Base-by-base conservation (phyloP, 306 rosid species). In the Senna siamea region DNA sequence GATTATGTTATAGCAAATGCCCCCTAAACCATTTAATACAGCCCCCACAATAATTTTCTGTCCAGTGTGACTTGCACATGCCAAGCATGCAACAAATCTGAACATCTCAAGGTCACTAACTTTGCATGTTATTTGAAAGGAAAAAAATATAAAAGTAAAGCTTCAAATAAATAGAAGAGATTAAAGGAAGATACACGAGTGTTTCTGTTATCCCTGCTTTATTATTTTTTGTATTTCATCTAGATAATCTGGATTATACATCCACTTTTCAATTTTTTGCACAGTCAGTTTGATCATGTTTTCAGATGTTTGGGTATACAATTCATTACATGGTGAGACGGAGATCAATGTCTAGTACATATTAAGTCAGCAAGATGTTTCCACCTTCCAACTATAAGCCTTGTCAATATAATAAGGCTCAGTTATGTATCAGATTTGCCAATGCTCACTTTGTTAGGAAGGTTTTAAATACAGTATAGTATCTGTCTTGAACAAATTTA, bases 81-180 rank as follows among this genome's bases (percentile, higher is more conserved):
- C 30, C 69, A 7, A 32, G 43, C 51, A 73, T 66, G 61, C 15
- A 41, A 70, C 44, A 13, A 20, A 69, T 23, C 80, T 34, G 73
- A 70, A 55, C 22, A 69, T 44, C 80, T 26, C 23, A 44, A 58
- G 12, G 28, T 20, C 17, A 64, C 50, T 13, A 35, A 22, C 30
- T 69, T 55, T 55, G 77, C 14, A 56, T 69, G 38, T 58, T 46
- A 34, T 47, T 35, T 61, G 13, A 14, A 35, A 48, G 40, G 17
- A 7, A 17, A 66, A n/a, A 22, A 32, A 53, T 38, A 57, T 20
- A 70, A 17, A 55, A 34, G 69, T 34, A 47, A 72, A 23, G 3
- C 69, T 72, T 55, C 46, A 63, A 63, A 43, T 54, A 78, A 62
- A 61, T 5, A 41, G 13, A n/a, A n/a, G 44, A 56, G 7, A 54